Conservation (phyloP, 2,329 filamentous ascomycete genomes). For the Fusarium pilosicola region DNA sequence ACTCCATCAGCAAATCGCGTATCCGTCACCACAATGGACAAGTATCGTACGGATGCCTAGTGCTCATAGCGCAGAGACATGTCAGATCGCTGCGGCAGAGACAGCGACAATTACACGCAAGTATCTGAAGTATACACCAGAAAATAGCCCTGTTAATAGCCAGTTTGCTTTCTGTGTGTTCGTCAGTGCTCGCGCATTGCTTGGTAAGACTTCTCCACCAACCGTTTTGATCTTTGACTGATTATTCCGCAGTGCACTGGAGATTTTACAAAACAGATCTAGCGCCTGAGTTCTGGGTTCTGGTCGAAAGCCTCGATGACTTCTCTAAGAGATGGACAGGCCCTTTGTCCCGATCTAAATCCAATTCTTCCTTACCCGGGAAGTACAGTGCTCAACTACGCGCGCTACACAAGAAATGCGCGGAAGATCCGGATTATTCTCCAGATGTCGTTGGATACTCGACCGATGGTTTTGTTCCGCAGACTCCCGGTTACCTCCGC, state of each 20-base stretch:
- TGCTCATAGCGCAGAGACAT: conserved; percentile 59
- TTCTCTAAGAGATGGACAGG: conserved; percentile 46
- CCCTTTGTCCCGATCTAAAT: not conserved
- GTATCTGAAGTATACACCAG: conserved; percentile 53
- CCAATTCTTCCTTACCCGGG: not conserved
- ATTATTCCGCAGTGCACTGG: conserved; percentile 24
- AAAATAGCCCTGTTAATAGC: conserved; percentile 25
- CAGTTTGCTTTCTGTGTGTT: conserved; percentile 60
- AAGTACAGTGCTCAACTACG: conserved; percentile 21
- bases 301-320: conserved; percentile 45
- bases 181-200: conserved; percentile 55
- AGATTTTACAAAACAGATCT: conserved; percentile 30
- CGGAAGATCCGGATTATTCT: not conserved
- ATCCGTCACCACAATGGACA: conserved; percentile 48
- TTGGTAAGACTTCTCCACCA: conserved; percentile 30
- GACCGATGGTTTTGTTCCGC: conserved; percentile 2
- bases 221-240: accelerated
- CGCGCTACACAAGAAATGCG: conserved; percentile 8
- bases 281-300: conserved; percentile 43
- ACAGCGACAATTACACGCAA: conserved; percentile 58
- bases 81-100: conserved; percentile 57
- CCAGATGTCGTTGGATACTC: conserved; percentile 31
- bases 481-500: not conserved
- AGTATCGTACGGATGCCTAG: conserved; percentile 51
- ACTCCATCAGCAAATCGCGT: conserved; percentile 60